phyloP scores from a whole-genome alignment of 2,329 filamentous ascomycete species.

The Stagonosporopsis chrysanthemi region DNA sequence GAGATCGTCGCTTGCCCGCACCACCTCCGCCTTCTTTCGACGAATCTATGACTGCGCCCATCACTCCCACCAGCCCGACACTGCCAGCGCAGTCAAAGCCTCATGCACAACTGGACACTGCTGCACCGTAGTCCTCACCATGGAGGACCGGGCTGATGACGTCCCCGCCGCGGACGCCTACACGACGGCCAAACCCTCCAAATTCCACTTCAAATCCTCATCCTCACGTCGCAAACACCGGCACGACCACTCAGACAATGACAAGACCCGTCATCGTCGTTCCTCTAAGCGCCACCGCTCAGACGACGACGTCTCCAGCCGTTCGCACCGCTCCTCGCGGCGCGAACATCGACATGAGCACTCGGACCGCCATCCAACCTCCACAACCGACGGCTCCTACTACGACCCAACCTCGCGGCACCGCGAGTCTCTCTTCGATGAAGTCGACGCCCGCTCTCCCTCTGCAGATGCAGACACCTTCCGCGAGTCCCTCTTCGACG shows the following conservation, averaged over 20 bases:
- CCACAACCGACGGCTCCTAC: constrained; percentile 41
- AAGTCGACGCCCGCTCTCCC: constrained; percentile 66
- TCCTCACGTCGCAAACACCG: constrained; percentile 31
- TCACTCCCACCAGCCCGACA: constrained; percentile 5
- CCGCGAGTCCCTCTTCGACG: constrained; percentile 73
- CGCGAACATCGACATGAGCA: constrained; percentile 30
- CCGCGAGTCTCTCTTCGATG: constrained; percentile 71
- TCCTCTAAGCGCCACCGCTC: constrained; percentile 26
- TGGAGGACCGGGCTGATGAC: constrained; percentile 41
- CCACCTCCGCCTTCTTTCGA: constrained; percentile 26
- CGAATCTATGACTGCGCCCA: neutral
- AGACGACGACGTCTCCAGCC: constrained; percentile 13
- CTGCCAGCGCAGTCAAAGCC: neutral
- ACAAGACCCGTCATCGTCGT: constrained; percentile 10
- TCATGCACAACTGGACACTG: constrained; percentile 29
- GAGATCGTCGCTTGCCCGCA: constrained; percentile 34
- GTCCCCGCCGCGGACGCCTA: constrained; percentile 31
- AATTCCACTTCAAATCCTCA: constrained; percentile 51
- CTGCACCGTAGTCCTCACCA: constrained; percentile 26
- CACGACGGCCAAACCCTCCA: constrained; percentile 39
- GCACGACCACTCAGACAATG: constrained; percentile 22
- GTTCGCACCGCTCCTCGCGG: constrained; percentile 22
- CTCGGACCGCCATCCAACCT: constrained; percentile 33
- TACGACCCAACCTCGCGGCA: constrained; percentile 40
- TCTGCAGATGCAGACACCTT: neutral